Conservation (phyloP, 108 stramenopile species). For the Nitzschia sp. region DNA sequence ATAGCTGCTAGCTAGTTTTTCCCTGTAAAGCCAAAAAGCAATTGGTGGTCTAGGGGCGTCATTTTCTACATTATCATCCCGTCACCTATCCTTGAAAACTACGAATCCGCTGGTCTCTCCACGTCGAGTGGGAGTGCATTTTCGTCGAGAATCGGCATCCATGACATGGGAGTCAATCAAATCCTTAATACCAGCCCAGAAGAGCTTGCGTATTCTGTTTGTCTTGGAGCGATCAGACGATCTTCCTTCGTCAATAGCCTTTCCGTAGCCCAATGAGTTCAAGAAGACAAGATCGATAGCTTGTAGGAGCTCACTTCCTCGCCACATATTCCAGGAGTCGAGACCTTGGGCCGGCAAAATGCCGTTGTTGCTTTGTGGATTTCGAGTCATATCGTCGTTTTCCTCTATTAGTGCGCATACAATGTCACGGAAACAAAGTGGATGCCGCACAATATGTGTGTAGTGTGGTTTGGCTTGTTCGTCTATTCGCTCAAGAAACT, state of each 20-base stretch:
- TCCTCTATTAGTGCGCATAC: constrained; percentile 42
- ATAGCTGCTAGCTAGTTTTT: too few relatives aligned
- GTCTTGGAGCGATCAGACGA: constrained; percentile 40
- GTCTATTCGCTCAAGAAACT: constrained; percentile 51
- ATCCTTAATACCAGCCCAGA: constrained; percentile 58
- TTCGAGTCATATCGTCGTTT: constrained; percentile 18
- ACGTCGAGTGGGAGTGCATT: constrained; percentile 47
- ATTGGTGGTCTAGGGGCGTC: background rate
- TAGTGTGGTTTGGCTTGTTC: constrained; percentile 46
- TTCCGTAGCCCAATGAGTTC: constrained; percentile 64
- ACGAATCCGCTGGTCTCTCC: constrained; percentile 59
- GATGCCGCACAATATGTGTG: constrained; percentile 49
- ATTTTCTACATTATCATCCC: too few relatives aligned
- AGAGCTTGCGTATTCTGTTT: constrained; percentile 47
- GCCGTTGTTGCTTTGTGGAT: constrained; percentile 32
- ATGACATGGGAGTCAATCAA: constrained; percentile 25
- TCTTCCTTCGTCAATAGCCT: constrained; percentile 34
- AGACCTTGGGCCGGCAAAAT: constrained; percentile 32
- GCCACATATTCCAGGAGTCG: constrained; percentile 66
- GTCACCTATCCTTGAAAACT: constrained; percentile 33
- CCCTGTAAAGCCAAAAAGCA: background rate
- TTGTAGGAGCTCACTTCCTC: constrained; percentile 57
- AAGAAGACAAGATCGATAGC: constrained; percentile 72
- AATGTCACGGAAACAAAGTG: constrained; percentile 61
- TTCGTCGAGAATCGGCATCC: constrained; percentile 15